phyloP scores from a whole-genome alignment of 495 filamentous ascomycete species.

The Recurvomyces mirabilis region DNA sequence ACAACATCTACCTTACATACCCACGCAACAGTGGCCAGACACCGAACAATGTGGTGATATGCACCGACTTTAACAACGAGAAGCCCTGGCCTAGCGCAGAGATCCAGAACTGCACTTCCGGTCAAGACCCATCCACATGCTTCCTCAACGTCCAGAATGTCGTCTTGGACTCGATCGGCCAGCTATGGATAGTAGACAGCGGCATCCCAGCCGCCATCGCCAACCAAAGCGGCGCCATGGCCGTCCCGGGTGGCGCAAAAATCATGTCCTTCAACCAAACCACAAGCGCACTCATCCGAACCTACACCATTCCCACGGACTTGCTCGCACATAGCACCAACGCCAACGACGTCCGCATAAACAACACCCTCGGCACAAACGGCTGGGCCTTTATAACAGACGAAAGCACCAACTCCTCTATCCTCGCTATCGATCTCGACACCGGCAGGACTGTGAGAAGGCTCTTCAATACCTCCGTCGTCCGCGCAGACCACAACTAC shows the following conservation, averaged over 20 bases:
- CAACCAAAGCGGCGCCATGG: not conserved
- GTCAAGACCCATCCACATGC: slow-evolving; percentile 24
- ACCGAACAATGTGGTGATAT: slow-evolving; percentile 21
- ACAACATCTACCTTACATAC: slow-evolving; percentile 25
- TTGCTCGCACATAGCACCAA: slow-evolving; percentile 19
- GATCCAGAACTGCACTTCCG: slow-evolving; percentile 25
- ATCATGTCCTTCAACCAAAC: slow-evolving; percentile 25
- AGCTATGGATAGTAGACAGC: slow-evolving; percentile 24
- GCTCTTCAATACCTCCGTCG: slow-evolving; percentile 23
- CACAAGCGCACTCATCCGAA: slow-evolving; percentile 17
- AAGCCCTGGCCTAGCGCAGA: slow-evolving; percentile 24
- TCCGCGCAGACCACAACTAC: slow-evolving; percentile 19
- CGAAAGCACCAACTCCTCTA: slow-evolving; percentile 19
- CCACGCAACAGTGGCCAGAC: slow-evolving; percentile 22
- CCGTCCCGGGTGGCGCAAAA: slow-evolving; percentile 19
- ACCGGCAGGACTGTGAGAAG: slow-evolving; percentile 18
- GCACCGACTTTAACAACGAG: slow-evolving; percentile 19
- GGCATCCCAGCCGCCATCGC: slow-evolving; percentile 18
- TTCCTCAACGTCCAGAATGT: slow-evolving; percentile 29
- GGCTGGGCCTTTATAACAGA: slow-evolving; percentile 26
- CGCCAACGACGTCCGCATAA: slow-evolving; percentile 25
- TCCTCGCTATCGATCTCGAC: slow-evolving; percentile 22
- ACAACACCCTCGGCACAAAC: slow-evolving; percentile 24
- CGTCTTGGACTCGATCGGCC: slow-evolving; percentile 21
- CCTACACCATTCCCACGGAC: slow-evolving; percentile 17